Evolutionary conservation across 1,284 basidiomycete species (phyloP), one percentile per base, ranked within the genome.

Genomic region (Testicularia cyperi): DNA sequence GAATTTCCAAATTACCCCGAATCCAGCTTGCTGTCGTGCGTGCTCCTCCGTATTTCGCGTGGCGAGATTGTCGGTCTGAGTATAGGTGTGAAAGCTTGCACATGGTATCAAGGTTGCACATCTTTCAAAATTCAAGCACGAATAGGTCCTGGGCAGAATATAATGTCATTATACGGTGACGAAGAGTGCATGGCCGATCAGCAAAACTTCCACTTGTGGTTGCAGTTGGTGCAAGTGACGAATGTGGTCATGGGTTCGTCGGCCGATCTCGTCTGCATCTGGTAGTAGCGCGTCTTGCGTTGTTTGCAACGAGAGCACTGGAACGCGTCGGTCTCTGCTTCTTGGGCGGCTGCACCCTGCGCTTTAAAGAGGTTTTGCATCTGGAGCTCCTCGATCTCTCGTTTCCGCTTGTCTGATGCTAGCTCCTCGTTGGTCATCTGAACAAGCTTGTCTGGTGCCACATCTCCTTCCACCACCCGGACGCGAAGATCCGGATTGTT

Each of bases 261-360:
- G 4, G 73, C 73, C 27, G 70, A 72, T 16, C 73, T 41, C 9
- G 73, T 75, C 44, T 72, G 72, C 67, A 74, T 74, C 55, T 75
- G 72, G 44, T 72, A 75, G 44, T 75, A 75, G 25, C 68, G 48
- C 26, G 64, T 68, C 52, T 73, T 74, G 19, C 70, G 42, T 55
- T 74, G 65, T 51, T 75, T 72, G 84, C 94, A 99, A 68, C 89
- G 84, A 15, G 85, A 82, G 73, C 95, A 99, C 77, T 97, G 91
- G 87, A 99, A 99, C 1, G 91, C 91, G 66, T 94, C 91, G 0
- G 95, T 99, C 78, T 98, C 94, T 13, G 94, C 92, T 78, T 81
- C 78, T 41, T 78, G 77, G 61, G 92, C 88, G 13, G 83, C 89
- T 0, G 92, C 94, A 3, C 88, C 90, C 14, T 95, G 85, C 2